A percentile compares a stretch with the other conserved stretches of the same genome.
Conservation (phyloP, 2,329 filamentous ascomycete genomes). For the Ophiosphaerella korrae region DNA sequence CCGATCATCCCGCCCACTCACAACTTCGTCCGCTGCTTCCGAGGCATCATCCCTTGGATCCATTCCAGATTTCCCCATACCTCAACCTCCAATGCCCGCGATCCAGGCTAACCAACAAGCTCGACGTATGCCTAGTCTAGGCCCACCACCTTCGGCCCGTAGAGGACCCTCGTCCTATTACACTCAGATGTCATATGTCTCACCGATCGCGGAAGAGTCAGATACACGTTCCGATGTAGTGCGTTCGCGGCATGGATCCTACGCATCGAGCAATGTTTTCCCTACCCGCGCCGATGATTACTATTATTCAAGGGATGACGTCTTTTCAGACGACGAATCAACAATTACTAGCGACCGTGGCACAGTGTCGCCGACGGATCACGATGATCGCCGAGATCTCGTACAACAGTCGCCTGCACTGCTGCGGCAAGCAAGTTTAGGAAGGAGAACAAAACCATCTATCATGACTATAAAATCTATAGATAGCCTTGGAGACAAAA, state of each 20-base stretch:
- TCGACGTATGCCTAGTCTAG: slow-evolving; percentile 50
- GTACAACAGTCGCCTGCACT: slow-evolving; percentile 41
- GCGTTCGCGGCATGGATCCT: slow-evolving; percentile 50
- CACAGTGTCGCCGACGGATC: slow-evolving; percentile 36
- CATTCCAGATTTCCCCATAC: slow-evolving; percentile 50
- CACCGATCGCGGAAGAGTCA: slow-evolving; percentile 56
- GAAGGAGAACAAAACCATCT: slow-evolving; percentile 54
- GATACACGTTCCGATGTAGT: slow-evolving; percentile 52
- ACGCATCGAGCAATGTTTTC: slow-evolving; percentile 56
- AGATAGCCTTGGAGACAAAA: slow-evolving; percentile 41
- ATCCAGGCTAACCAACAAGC: slow-evolving; percentile 44
- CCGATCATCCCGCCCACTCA: slow-evolving; percentile 41
- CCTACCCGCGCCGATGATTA: slow-evolving; percentile 49
- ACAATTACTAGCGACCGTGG: slow-evolving; percentile 41
- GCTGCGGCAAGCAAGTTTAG: slow-evolving; percentile 54
- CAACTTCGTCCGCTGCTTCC: slow-evolving; percentile 46
- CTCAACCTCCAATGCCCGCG: slow-evolving; percentile 39
- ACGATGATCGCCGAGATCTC: slow-evolving; percentile 45
- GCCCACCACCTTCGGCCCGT: slow-evolving; percentile 55
- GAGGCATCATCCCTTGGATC: slow-evolving; percentile 47
- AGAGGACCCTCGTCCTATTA: slow-evolving; percentile 57
- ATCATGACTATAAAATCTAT: slow-evolving; percentile 55
- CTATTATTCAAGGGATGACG: slow-evolving; percentile 44
- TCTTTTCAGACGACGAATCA: slow-evolving; percentile 47
- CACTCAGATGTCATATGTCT: slow-evolving; percentile 53